Base-by-base conservation (phyloP, 1,284 basidiomycete genomes). In the Naganishia sp. region DNA sequence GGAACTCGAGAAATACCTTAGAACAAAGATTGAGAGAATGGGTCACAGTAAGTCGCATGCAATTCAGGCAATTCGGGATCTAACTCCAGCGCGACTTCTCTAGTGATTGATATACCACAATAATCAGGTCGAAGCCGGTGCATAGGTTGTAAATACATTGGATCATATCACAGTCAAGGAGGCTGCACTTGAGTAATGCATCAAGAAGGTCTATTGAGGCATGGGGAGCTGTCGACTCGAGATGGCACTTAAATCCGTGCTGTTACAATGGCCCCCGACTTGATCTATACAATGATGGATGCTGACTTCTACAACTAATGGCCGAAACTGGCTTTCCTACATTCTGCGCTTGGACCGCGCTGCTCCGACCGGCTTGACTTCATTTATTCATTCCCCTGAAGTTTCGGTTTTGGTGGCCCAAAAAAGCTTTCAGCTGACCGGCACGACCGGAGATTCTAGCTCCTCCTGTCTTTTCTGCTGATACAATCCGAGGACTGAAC, bases 1-100 rank as follows among this genome's bases (percentile, higher is more conserved):
- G 59, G 96, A 99, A 73, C 78, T 99, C 72, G 93, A 99, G 75
- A 93, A 90, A 80, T 99, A 99, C 77, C 80, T 99, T 72, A 85
- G 91, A 75, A 99, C 96, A 55, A 99, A 99, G 79, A 88, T 99
- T 23, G 83, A 94, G 75, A 84, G 89, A 68, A 99, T 99, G 96
- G 96, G 96, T 11, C 95, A 99, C 79, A 88, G 78, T 79, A 73
- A 78, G 78, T 78, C 48, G 15, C 31, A 7, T 25, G 13, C n/a
- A 4, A n/a, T 0, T 16, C 21, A 25, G 13, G 15, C 23, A 18
- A 21, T 18, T 7, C 25, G n/a, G 25, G 16, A 46, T 31, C 48
- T 67, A 16, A 67, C 49, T 13, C 5, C 18, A 6, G 15, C 42
- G 39, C 43, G 25, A 3, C 21, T n/a, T 9, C 10, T 13, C 9